Evolutionary conservation across 1,139 yeast species (phyloP).

Genomic region (Wickerhamomyces sp.): DNA sequence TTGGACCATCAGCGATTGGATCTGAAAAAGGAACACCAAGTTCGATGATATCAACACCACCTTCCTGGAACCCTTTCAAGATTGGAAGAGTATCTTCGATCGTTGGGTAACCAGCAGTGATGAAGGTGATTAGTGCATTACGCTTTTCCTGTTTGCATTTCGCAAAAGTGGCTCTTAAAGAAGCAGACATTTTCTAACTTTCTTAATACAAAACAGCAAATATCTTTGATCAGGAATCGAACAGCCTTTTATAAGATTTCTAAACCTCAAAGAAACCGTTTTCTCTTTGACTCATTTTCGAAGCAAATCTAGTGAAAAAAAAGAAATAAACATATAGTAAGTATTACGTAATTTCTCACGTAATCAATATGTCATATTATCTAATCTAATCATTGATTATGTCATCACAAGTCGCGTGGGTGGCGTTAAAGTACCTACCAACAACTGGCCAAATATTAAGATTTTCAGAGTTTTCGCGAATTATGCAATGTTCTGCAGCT

Average conservation of each 20-base stretch:
- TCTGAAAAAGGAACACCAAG: conserved; percentile 97
- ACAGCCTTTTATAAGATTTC: neutral
- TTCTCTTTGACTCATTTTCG: conserved; percentile 1
- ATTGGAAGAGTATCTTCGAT: conserved; percentile 84
- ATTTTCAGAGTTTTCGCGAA: too few relatives aligned
- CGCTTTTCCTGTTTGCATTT: conserved; percentile 72
- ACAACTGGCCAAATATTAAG: too few relatives aligned
- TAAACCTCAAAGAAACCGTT: neutral
- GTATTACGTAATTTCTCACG: neutral
- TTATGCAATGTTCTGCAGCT: too few relatives aligned
- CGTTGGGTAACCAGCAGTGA: conserved; percentile 93
- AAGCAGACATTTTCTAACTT: conserved; percentile 49
- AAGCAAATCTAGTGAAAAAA: neutral
- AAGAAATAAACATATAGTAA: neutral
- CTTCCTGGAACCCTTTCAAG: conserved; percentile 82
- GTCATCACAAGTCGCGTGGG: too few relatives aligned
- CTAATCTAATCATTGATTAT: too few relatives aligned
- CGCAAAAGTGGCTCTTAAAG: conserved; percentile 64
- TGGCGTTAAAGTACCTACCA: too few relatives aligned
- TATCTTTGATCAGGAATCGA: neutral
- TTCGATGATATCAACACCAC: conserved; percentile 94
- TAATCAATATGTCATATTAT: too few relatives aligned
- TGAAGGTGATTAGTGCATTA: conserved; percentile 84
- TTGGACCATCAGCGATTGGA: conserved; percentile 98
- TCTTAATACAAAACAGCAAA: neutral